Conservation (phyloP, 2,329 filamentous ascomycete species). For the Chaetomiaceae sp. region DNA sequence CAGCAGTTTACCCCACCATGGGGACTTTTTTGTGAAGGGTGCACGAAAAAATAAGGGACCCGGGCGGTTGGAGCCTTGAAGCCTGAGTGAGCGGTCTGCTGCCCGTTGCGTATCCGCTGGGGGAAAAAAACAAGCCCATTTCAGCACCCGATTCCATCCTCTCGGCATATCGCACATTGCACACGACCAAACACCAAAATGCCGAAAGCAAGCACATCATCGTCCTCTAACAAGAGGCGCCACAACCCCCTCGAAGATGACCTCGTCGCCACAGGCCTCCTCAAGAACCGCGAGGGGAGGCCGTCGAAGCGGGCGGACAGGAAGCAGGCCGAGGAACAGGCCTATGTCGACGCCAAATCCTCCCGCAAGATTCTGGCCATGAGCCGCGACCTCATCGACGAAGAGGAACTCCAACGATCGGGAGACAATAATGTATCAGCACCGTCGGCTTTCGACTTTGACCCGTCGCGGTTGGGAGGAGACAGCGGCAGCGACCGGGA, state of each 20-base stretch:
- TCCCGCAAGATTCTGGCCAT: slow-evolving; percentile 86
- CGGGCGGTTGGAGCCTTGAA: background rate
- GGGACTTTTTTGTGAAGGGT: slow-evolving; percentile 22
- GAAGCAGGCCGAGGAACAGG: slow-evolving; percentile 56
- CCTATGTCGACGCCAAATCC: slow-evolving; percentile 81
- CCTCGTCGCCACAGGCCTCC: slow-evolving; percentile 62
- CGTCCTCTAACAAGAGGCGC: slow-evolving; percentile 53
- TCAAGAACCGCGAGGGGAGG: slow-evolving; percentile 72
- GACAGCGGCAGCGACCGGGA: slow-evolving; percentile 39
- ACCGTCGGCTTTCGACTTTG: slow-evolving; percentile 71
- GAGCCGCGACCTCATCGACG: slow-evolving; percentile 81
- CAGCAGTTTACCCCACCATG: slow-evolving; percentile 16
- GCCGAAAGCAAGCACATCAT: slow-evolving; percentile 70
- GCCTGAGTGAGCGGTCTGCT: slow-evolving; percentile 5
- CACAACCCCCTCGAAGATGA: slow-evolving; percentile 93
- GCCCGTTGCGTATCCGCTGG: background rate
- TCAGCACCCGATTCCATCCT: background rate
- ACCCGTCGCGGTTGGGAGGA: slow-evolving; percentile 61
- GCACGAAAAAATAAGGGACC: slow-evolving; percentile 20
- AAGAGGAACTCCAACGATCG: slow-evolving; percentile 49
- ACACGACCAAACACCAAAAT: slow-evolving; percentile 45
- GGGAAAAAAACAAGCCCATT: too few species aligned
- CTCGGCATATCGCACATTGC: background rate
- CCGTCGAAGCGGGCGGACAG: slow-evolving; percentile 59
- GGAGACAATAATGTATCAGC: slow-evolving; percentile 36